Base-by-base conservation (phyloP, 192 early-diverging fungal species). In the Gaertneriomyces semiglobifer region DNA sequence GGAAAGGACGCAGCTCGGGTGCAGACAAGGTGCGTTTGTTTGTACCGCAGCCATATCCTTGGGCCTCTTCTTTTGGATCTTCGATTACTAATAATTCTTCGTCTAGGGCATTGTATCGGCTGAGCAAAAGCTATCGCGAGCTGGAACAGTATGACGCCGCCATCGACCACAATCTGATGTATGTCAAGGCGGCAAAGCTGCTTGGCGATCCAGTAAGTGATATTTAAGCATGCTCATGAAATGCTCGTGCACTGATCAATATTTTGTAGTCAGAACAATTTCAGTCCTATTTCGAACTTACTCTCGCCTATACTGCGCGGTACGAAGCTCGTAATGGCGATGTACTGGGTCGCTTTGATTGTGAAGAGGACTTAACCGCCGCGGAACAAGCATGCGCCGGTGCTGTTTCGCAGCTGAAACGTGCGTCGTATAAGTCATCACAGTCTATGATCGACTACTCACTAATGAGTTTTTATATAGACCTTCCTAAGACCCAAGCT, bases 81-180 rank as follows among this genome's bases (percentile, higher is more conserved):
- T 1, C 11, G 11, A 19, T 9, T 44, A 9, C 11, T 60, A 9
- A 14, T 60, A 9, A 14, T 10, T 3, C 38, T 41, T 5, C 8
- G 16, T 11, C 16, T 41, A 70, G 68, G 42, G 68, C 51, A 6
- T 52, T 54, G 10, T 64, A 46, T 59, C 61, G 69, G 11, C 20
- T 71, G 42, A 39, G 62, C 11, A 47, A 18, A 19, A 33, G 62
- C 38, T 71, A 59, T 0, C 45, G 62, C 11, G 62, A 63, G 62
- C 40, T 64, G 33, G 62, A 70, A 20, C 39, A 54, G 12, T 71
- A 44, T 61, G 55, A 57, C n/a, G 42, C 55, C 6, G 69, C 69
- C 10, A 53, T 71, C 10, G 44, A 43, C 6, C 33, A 51, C 47
- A 39, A 39, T 7, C 42, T 46, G 14, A 8, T 59, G 45, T 71